phyloP scores from a whole-genome alignment of 371 early-diverging fungal genomes.

The Apophysomyces elegans region DNA sequence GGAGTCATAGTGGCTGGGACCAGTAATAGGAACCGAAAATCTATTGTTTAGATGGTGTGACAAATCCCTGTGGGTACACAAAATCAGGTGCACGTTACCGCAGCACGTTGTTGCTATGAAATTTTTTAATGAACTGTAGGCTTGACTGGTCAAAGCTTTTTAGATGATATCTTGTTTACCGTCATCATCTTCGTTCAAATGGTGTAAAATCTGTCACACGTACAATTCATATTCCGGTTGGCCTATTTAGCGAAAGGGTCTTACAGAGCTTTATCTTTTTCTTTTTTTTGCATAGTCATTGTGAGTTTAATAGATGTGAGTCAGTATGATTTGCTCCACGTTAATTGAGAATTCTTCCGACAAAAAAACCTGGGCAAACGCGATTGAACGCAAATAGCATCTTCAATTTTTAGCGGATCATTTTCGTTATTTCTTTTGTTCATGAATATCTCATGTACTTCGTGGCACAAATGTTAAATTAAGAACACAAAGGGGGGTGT shows the following conservation, averaged over 20 bases:
- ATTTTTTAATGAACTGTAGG: neutral
- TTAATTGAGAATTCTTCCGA: neutral
- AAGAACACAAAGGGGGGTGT: neutral
- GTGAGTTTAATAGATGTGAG: neutral
- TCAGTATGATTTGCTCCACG: neutral
- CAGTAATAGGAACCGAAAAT: neutral
- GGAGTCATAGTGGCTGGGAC: too few species aligned
- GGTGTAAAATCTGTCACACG: neutral
- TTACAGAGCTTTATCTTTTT: neutral
- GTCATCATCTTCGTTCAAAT: neutral
- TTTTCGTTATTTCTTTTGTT: neutral
- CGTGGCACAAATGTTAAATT: slow-evolving; percentile 6
- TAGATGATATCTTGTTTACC: neutral
- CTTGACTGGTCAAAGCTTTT: slow-evolving; percentile 1
- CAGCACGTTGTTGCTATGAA: slow-evolving; percentile 6
- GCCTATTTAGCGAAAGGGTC: slow-evolving; percentile 1
- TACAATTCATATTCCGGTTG: neutral
- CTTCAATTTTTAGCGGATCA: neutral
- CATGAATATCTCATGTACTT: neutral
- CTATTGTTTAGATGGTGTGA: slow-evolving; percentile 7
- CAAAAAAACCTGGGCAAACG: neutral
- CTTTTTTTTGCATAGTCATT: neutral
- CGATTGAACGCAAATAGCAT: neutral
- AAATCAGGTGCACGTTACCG: slow-evolving; percentile 9
- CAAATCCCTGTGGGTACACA: neutral